Evolutionary conservation across 164 flowering plant genomes (phyloP).

Genomic region (Malania oleifera): DNA sequence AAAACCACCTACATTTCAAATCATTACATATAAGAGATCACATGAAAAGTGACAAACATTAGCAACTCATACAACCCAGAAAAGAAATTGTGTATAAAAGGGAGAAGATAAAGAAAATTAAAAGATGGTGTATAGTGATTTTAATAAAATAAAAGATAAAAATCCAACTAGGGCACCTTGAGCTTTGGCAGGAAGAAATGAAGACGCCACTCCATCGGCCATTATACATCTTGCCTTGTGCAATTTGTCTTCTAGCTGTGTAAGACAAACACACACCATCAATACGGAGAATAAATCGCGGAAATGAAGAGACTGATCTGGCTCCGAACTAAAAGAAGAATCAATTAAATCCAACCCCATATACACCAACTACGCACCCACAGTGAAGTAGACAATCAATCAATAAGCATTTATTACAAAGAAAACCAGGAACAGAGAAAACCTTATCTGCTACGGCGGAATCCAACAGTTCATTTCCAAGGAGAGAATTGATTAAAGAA

Average conservation of each 20-base stretch:
- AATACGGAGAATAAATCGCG: neutral
- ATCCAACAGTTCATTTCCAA: conserved; percentile 28
- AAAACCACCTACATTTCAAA: conserved; percentile 45
- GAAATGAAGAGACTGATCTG: neutral
- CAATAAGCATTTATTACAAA: neutral
- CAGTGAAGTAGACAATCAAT: neutral
- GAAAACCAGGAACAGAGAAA: neutral
- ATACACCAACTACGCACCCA: neutral
- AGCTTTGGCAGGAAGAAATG: conserved; percentile 40
- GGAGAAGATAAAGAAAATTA: neutral
- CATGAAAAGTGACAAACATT: neutral
- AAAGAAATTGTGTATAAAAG: too few species aligned
- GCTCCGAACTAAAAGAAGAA: neutral
- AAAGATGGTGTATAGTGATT: too few species aligned
- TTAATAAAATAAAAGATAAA: neutral
- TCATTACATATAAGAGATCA: neutral
- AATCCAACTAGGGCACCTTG: conserved; percentile 21
- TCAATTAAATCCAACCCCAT: neutral
- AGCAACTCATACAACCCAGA: neutral
- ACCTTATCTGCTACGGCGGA: conserved; percentile 53
- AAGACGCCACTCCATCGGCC: conserved; percentile 42
- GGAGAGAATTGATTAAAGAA: conserved; percentile 31
- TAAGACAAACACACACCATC: neutral
- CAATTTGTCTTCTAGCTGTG: conserved; percentile 44
- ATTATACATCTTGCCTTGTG: conserved; percentile 32